Base-by-base conservation (phyloP, 2,329 filamentous ascomycete species). In the Plenodomus biglobosus region DNA sequence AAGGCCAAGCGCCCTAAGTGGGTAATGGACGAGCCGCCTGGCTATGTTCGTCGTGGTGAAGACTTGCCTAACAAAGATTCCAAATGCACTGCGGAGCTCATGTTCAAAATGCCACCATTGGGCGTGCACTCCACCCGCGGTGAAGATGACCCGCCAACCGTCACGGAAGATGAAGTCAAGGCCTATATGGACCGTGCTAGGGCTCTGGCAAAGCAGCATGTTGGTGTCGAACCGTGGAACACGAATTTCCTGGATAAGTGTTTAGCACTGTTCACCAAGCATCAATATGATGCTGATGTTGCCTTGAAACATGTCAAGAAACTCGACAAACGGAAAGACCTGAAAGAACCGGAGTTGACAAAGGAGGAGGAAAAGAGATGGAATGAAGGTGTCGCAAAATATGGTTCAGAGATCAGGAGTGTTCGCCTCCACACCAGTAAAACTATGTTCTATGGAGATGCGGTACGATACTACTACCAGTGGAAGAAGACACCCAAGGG, bases 401-500 rank as follows among this genome's bases (percentile, higher is more conserved):
- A 87, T 65, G 94, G 94, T 18, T 96, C 92, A 0, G 94, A 99
- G 73, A 84, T 95, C 62, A 83, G 90, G 57, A 81, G 82, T 39
- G 87, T 97, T 50, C 90, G 86, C 56, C 85, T 88, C 59, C 88
- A 96, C 69, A 89, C 96, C 63, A 70, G 64, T 46, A 92, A 90
- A 71, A 89, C 86, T 0, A 84, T 94, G 59, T 84, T 83, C 35
- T 85, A 91, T 53, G 85, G 86, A 42, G 84, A 90, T 49, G 87
- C 96, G 53, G 90, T 95, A 20, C 88, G 94, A 3, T 95, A 88
- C 68, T 99, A 97, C 73, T 99, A 99, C 70, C 89, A 89, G 57
- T 99, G 94, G 94, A 99, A 99, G 76, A 97, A 97, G 73, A 90
- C 90, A 0, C 81, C 87, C 1, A 85, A 86, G 49, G 94, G 94